Conservation (phyloP, 1,284 basidiomycete species). For the Erythrobasidium hasegawianum region DNA sequence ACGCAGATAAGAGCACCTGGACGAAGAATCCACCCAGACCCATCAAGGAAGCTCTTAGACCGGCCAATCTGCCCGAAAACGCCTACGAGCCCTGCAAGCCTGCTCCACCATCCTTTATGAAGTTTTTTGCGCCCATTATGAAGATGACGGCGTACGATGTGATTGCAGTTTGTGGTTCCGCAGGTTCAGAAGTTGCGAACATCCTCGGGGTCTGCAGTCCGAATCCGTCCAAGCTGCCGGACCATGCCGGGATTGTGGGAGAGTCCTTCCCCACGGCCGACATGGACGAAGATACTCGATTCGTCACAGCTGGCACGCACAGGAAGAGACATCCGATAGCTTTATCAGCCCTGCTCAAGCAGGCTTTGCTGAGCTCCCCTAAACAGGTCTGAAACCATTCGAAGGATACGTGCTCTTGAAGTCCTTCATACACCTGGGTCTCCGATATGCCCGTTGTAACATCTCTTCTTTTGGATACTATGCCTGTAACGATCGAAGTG, state of each 20-base stretch:
- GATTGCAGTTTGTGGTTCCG: neutral
- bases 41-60: neutral
- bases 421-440: too few relatives aligned
- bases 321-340: neutral
- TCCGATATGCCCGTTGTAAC: too few relatives aligned
- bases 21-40: neutral
- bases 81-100: neutral
- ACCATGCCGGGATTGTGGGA: neutral
- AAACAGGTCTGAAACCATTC: too few relatives aligned
- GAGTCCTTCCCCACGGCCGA: too few relatives aligned
- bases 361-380: too few relatives aligned
- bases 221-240: neutral
- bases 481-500: too few relatives aligned
- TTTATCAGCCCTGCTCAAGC: neutral
- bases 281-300: too few relatives aligned
- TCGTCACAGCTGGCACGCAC: neutral
- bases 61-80: neutral
- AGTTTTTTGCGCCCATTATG: neutral
- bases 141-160: conserved; percentile 3
- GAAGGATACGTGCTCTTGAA: too few relatives aligned
- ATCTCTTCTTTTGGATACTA: too few relatives aligned
- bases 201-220: neutral
- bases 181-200: neutral
- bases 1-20: too few relatives aligned
- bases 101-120: neutral